A percentile compares a stretch with the other conserved stretches of the same genome.
Evolutionary conservation across 2,329 filamentous ascomycete genomes (phyloP).

Genomic region (Ophiostoma quercus): DNA sequence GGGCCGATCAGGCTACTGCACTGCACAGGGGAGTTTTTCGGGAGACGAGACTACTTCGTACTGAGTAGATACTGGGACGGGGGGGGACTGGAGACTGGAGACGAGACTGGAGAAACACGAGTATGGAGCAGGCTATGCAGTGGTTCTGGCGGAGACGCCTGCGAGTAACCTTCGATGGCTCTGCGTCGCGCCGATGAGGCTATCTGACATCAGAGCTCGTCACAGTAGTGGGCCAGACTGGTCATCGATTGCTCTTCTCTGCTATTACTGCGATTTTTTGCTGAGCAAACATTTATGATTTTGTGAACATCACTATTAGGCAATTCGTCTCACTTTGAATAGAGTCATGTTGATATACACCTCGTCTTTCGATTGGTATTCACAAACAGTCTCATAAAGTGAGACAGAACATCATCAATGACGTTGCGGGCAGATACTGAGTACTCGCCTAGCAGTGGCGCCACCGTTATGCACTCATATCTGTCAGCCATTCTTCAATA

Average conservation of each 20-base stretch:
- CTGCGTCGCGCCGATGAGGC: conserved; percentile 11
- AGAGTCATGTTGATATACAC: not conserved
- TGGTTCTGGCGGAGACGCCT: not conserved
- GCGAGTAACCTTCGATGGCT: conserved; percentile 8
- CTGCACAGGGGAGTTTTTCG: conserved; percentile 4
- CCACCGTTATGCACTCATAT: not conserved
- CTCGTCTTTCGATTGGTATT: not conserved
- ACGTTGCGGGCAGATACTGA: not conserved
- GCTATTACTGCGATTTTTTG: not conserved
- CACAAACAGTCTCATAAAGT: not conserved
- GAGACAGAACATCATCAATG: not conserved
- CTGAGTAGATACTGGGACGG: not conserved
- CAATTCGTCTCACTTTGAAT: no score
- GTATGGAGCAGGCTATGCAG: not conserved
- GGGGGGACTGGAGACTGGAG: not conserved
- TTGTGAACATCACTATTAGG: no score
- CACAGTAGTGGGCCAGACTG: not conserved
- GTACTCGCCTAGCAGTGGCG: not conserved
- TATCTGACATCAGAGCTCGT: conserved; percentile 9
- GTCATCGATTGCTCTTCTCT: not conserved
- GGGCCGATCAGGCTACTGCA: conserved; percentile 11
- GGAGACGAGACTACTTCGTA: not conserved
- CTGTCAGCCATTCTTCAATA: not conserved
- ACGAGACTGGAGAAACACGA: not conserved
- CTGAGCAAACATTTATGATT: not conserved